Percentiles rank a stretch among this genome's conserved stretches.
phyloP scores from a whole-genome alignment of 441 rosid species.

The Arabidopsis lyrata region DNA sequence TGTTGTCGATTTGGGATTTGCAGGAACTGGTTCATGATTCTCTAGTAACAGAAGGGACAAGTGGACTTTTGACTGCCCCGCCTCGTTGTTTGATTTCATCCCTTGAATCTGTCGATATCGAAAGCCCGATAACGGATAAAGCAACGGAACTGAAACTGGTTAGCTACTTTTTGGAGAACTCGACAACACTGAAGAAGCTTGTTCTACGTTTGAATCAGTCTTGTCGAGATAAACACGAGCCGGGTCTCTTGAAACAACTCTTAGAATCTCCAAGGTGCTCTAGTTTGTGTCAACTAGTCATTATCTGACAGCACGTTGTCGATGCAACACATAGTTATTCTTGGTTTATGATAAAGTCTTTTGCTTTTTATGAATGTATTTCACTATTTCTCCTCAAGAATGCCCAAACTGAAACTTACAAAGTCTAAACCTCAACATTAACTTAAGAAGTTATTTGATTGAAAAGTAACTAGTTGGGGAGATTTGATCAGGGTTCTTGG shows the following conservation, averaged over 20 bases:
- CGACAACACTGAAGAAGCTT: conserved; percentile 18
- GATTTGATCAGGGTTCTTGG: neutral
- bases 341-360: neutral
- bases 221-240: neutral
- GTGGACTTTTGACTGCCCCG: conserved; percentile 15
- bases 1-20: neutral
- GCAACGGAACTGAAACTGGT: conserved; percentile 29
- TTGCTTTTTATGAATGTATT: neutral
- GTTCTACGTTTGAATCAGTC: conserved; percentile 27
- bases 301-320: neutral
- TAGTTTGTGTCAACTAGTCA: conserved; percentile 23
- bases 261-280: conserved; percentile 21
- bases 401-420: conserved; percentile 14
- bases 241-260: conserved; percentile 27
- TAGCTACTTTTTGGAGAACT: conserved; percentile 27
- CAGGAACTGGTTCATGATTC: conserved; percentile 27
- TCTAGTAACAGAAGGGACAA: conserved; percentile 16
- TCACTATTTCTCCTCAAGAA: neutral
- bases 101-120: conserved; percentile 11
- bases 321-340: neutral
- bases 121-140: conserved; percentile 4
- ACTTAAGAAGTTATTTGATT: conserved; percentile 2
- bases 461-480: neutral
- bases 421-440: conserved; percentile 7
- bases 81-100: conserved; percentile 13